A percentile compares a stretch with the other conserved stretches of the same genome.
Conservation (phyloP, 371 early-diverging fungal genomes). For the Mucor plumbeus region DNA sequence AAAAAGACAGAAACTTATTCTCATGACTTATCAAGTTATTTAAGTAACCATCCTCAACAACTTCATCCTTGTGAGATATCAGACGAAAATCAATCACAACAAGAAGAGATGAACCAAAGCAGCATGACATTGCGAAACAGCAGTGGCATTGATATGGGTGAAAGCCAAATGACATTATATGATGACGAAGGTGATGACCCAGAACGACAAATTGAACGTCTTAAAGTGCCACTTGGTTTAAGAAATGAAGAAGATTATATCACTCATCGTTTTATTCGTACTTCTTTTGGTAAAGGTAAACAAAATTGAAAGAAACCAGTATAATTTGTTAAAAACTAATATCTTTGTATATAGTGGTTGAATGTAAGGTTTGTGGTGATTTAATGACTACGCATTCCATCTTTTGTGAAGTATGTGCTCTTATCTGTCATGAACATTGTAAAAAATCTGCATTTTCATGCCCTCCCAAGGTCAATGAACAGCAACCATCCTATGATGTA, state of each 20-base stretch:
- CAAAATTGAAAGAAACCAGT: background rate
- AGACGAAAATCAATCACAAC: slow-evolving; percentile 7
- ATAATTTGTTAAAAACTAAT: background rate
- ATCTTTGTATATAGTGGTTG: slow-evolving; percentile 27
- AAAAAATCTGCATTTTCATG: slow-evolving; percentile 49
- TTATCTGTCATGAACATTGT: slow-evolving; percentile 52
- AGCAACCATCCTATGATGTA: slow-evolving; percentile 56
- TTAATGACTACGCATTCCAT: slow-evolving; percentile 32
- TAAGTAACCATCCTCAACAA: slow-evolving; percentile 43
- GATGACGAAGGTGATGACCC: slow-evolving; percentile 19
- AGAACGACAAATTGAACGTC: slow-evolving; percentile 29
- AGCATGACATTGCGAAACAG: slow-evolving; percentile 17
- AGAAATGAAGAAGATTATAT: slow-evolving; percentile 30
- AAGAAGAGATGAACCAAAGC: slow-evolving; percentile 14
- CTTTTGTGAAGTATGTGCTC: slow-evolving; percentile 52
- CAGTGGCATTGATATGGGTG: slow-evolving; percentile 4
- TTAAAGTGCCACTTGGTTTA: slow-evolving; percentile 12
- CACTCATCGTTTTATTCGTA: slow-evolving; percentile 47
- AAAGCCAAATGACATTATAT: slow-evolving; percentile 25
- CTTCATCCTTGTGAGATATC: slow-evolving; percentile 63
- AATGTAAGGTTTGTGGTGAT: slow-evolving; percentile 52
- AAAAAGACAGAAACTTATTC: slow-evolving; percentile 58
- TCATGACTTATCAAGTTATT: slow-evolving; percentile 21
- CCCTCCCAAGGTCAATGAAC: slow-evolving; percentile 52
- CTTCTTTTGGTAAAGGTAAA: slow-evolving; percentile 51